These are phyloP conservation scores for Irpex sp. DNA, from an alignment of 1,284 basidiomycete species.

Conservation along the genomic window DNA sequence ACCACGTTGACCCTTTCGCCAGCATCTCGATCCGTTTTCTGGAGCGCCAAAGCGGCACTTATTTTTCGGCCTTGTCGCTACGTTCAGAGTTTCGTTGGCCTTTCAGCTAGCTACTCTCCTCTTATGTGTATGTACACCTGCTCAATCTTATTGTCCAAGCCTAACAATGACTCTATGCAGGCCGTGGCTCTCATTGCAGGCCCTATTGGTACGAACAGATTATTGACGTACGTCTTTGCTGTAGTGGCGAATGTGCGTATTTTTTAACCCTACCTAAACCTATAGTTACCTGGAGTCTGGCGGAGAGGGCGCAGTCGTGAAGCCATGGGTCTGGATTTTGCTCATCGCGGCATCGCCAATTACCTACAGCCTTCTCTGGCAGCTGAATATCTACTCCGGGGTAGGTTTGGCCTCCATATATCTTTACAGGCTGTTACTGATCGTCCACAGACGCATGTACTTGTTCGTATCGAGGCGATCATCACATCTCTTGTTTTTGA, in stretches of 20 bases:
- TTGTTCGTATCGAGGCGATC: slow-evolving; percentile 57
- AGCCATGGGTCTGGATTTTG: slow-evolving; percentile 64
- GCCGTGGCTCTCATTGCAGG: slow-evolving; percentile 31
- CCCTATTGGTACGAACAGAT: slow-evolving; percentile 43
- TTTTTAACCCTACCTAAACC: not conserved
- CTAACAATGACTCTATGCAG: slow-evolving; percentile 8
- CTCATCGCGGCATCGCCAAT: slow-evolving; percentile 60
- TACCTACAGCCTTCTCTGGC: slow-evolving; percentile 30
- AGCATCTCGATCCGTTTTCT: slow-evolving; percentile 30
- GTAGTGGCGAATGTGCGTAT: not conserved
- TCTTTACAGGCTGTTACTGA: not conserved
- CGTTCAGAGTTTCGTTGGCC: slow-evolving; percentile 10
- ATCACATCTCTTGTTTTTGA: slow-evolving; percentile 71
- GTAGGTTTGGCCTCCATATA: slow-evolving; percentile 18
- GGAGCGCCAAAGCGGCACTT: slow-evolving; percentile 9
- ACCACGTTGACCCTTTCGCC: not conserved
- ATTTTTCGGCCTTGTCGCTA: slow-evolving; percentile 6
- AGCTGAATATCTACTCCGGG: slow-evolving; percentile 47
- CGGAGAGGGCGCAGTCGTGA: slow-evolving; percentile 33
- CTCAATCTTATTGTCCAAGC: not conserved
- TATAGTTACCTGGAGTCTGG: slow-evolving; percentile 41
- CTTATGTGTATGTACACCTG: slow-evolving; percentile 5
- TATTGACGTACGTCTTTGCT: slow-evolving; percentile 28
- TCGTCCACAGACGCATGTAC: slow-evolving; percentile 33
- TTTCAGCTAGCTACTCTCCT: slow-evolving; percentile 16